Evolutionary conservation across 345 rosid genomes (phyloP).

Genomic region (Salix viminalis): DNA sequence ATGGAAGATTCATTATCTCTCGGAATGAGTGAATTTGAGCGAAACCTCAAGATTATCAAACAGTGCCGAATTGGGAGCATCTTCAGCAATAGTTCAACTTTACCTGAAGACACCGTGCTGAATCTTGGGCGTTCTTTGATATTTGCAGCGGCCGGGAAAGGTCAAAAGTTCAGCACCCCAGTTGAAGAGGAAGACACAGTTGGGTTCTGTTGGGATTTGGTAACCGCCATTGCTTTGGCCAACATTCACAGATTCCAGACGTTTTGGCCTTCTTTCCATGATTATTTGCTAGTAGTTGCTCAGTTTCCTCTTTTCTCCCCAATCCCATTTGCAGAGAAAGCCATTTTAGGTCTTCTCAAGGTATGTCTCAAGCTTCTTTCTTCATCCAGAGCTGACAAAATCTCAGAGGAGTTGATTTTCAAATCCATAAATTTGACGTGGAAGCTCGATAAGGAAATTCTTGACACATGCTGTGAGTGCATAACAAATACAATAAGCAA

Average conservation of each 20-base stretch:
- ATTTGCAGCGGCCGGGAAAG: slow-evolving; percentile 89
- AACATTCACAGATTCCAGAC: slow-evolving; percentile 52
- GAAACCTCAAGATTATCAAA: slow-evolving; percentile 72
- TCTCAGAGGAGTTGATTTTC: slow-evolving; percentile 66
- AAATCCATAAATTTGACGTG: slow-evolving; percentile 80
- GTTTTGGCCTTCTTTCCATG: slow-evolving; percentile 74
- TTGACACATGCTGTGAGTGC: slow-evolving; percentile 55
- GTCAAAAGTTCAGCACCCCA: slow-evolving; percentile 87
- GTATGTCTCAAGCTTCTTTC: slow-evolving; percentile 60
- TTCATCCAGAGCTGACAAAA: slow-evolving; percentile 38
- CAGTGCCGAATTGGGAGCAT: slow-evolving; percentile 76
- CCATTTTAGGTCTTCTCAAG: slow-evolving; percentile 53
- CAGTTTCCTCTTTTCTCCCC: slow-evolving; percentile 85
- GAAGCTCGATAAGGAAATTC: slow-evolving; percentile 82
- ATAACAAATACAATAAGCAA: slow-evolving; percentile 58
- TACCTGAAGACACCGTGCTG: slow-evolving; percentile 52
- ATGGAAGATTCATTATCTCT: slow-evolving; percentile 68
- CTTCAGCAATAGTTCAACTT: slow-evolving; percentile 50
- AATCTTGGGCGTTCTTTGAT: slow-evolving; percentile 74
- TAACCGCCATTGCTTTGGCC: slow-evolving; percentile 41
- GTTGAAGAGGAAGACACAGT: slow-evolving; percentile 87
- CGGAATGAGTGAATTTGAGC: slow-evolving; percentile 86
- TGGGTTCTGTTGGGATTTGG: slow-evolving; percentile 78
- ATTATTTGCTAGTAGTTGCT: slow-evolving; percentile 49
- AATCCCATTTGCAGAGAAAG: slow-evolving; percentile 74